Conservation (phyloP, 2,329 filamentous ascomycete species). For the Fusarium buxicola region DNA sequence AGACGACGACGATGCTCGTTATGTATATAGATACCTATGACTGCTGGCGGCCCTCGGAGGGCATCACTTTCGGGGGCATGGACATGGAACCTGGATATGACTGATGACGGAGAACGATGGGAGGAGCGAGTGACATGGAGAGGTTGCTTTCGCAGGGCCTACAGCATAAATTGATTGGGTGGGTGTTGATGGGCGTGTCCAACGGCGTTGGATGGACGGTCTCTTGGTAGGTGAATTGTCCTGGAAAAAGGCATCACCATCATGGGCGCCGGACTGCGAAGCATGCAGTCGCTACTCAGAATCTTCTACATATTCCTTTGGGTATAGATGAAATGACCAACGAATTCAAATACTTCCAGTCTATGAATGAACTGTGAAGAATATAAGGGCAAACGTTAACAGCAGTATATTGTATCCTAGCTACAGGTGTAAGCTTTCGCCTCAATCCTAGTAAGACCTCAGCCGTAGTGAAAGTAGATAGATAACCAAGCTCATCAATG, state of each 20-base stretch:
- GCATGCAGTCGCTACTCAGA: constrained; percentile 43
- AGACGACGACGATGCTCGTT: constrained; percentile 34
- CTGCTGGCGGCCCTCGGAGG: constrained; percentile 34
- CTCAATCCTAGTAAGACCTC: too few relatives aligned
- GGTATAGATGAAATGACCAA: constrained; percentile 53
- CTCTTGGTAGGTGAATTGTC: constrained; percentile 24
- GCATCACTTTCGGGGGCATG: constrained; percentile 24
- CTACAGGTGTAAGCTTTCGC: too few relatives aligned
- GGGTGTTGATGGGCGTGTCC: constrained; percentile 25
- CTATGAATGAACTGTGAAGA: not conserved
- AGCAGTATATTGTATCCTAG: not conserved
- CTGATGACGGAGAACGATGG: constrained; percentile 40
- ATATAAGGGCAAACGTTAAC: not conserved
- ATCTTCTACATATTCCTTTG: constrained; percentile 52
- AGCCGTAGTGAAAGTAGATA: too few relatives aligned
- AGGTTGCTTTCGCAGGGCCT: constrained; percentile 34
- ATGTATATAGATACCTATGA: constrained; percentile 45
- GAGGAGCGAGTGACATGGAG: constrained; percentile 34
- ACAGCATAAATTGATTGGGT: constrained; percentile 40
- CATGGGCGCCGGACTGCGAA: constrained; percentile 28
- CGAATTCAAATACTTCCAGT: constrained; percentile 36
- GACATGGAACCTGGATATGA: constrained; percentile 45
- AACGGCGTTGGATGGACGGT: constrained; percentile 32
- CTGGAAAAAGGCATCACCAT: constrained; percentile 21
- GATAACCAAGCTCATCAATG: not conserved